These are phyloP conservation scores for Cytidiella melzeri DNA, from an alignment of 768 basidiomycete genomes.

Conservation along the genomic window DNA sequence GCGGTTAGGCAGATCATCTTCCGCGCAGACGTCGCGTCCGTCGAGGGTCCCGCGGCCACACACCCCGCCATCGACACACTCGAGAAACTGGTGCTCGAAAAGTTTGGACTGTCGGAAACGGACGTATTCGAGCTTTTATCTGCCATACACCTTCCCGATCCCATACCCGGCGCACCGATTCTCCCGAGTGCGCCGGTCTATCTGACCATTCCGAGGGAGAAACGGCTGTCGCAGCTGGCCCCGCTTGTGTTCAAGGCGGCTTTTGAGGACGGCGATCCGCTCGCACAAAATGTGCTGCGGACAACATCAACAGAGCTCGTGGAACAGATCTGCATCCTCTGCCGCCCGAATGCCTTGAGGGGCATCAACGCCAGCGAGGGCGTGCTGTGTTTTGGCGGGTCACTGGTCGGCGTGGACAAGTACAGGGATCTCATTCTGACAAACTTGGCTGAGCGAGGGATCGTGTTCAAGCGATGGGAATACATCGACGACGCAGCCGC, in stretches of 20 bases:
- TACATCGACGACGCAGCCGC: constrained; percentile 66
- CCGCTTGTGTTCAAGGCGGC: constrained; percentile 77
- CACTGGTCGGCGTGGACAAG: constrained; percentile 53
- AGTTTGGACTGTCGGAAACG: constrained; percentile 41
- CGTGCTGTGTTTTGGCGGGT: constrained; percentile 77
- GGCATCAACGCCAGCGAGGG: constrained; percentile 46
- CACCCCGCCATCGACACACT: constrained; percentile 25
- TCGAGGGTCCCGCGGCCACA: constrained; percentile 19
- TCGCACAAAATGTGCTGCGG: constrained; percentile 55
- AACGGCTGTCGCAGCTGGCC: constrained; percentile 65
- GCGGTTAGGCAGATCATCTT: constrained; percentile 61
- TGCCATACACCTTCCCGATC: constrained; percentile 60
- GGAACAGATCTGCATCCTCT: constrained; percentile 49
- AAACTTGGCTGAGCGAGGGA: constrained; percentile 49
- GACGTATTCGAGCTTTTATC: constrained; percentile 60
- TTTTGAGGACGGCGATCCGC: constrained; percentile 58
- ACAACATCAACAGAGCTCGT: constrained; percentile 50
- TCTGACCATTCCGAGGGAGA: constrained; percentile 47
- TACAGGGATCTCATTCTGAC: constrained; percentile 55
- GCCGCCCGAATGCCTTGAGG: constrained; percentile 31
- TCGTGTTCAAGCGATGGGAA: constrained; percentile 58
- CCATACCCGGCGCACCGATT: constrained; percentile 26
- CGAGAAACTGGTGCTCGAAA: constrained; percentile 40
- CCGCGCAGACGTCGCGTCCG: constrained; percentile 46
- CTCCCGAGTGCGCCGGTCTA: constrained; percentile 15